Evolutionary conservation across 768 basidiomycete genomes (phyloP), one percentile per base, ranked within the genome.

Genomic region (Phaeotremella fagi): DNA sequence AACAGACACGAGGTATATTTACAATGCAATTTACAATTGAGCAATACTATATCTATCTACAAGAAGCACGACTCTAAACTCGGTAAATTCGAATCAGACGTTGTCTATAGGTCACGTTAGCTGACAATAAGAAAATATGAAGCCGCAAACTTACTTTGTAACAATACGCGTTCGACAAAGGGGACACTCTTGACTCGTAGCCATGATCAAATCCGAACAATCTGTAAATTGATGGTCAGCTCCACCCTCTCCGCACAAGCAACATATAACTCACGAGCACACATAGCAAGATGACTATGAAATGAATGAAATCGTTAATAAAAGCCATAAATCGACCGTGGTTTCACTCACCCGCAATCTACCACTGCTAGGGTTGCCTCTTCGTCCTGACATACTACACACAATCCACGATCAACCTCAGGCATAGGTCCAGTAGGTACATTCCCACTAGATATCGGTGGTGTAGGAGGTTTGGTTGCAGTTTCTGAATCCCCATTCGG

Each of bases 311-410:
- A 6, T 28, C 37, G 45, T 26, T 25, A 3, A 18, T 25, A 9
- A 27, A 9, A 44, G 16, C 22, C 14, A 4, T 24, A 46, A 23
- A 11, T 7, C 20, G 12, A 18, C 9, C 22, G 6, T 11, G 38
- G 23, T 22, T 9, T 15, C 1, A 81, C 85, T 38, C 71, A 88
- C 85, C 91, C 91, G 81, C 91, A 95, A 74, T 95, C 91, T 12
- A 94, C 86, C 50, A 90, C 83, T 1, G 90, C 91, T 52, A 95
- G 87, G 60, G 87, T 90, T 0, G 91, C 90, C 59, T 94, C 90
- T 54, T 90, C 87, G 57, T 95, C 91, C 68, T 92, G 90, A 67
- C 91, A 95, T 9, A 95, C 81, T 0, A 94, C 88, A 70, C 91
- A 95, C 3, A 91, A 74, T 1, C 91, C 90, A 7, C 81, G 80